Base-by-base conservation (phyloP, 805 yeast species). In the Cyberlindnera petersonii region DNA sequence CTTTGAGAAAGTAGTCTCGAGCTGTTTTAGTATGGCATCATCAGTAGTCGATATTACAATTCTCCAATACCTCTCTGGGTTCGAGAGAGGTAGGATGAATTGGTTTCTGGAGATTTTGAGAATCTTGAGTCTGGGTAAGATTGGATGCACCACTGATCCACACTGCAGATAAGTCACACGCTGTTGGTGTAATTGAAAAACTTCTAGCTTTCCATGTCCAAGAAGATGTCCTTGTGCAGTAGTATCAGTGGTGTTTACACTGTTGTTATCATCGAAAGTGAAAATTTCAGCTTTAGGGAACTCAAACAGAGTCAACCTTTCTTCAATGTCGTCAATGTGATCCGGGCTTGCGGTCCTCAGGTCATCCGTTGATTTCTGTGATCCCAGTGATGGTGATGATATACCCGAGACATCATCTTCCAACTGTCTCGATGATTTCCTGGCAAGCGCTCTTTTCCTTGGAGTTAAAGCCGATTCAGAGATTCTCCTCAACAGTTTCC, bases 61-160 rank as follows among this genome's bases (percentile, higher is more conserved):
- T 21, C 73, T 68, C 95, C 94, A 86, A 58, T 77, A 83, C 50
- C 91, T 64, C 46, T 78, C 82, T 0, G 94, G 94, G 50, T 83
- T 84, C 20, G 75, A 76, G 41, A 86, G 68, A 1, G 87, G 80
- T 14, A 85, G 56, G 3, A 82, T 67, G 48, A 80, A 81, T 48
- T 71, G 73, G 35, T 65, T 66, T 33, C 42, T 46, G 17, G 64
- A 61, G 9, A 72, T 67, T 49, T 84, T 64, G 43, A 82, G 58
- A 3, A 86, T 66, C 49, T 77, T 74, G 38, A 81, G 58, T 44
- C 71, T 74, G 4, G 87, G 86, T 37, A 86, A 61, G 11, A 86
- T 72, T 4, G 95, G 94, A 53, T 84, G 84, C 2, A 84, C 74
- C 26, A 86, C 74, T 5, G 77, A 66, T 9, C 60, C 88, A 60